A percentile compares a stretch with the other conserved stretches of the same genome.
Evolutionary conservation across 805 yeast genomes (phyloP).

Genomic region (Allodekkera sacchari): DNA sequence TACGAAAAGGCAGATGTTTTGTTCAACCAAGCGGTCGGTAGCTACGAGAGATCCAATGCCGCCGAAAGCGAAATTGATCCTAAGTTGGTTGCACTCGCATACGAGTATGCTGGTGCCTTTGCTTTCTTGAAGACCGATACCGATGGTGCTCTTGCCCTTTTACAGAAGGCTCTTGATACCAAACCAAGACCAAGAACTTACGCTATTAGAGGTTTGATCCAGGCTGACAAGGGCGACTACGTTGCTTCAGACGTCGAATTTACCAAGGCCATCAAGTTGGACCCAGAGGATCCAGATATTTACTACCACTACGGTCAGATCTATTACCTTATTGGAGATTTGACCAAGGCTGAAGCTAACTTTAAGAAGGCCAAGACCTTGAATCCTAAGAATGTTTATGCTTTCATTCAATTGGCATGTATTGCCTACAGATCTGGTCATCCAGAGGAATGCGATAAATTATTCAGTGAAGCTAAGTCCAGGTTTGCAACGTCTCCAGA

Average conservation of each 20-base stretch:
- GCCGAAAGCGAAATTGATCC: slow-evolving; percentile 28
- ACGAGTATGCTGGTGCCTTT: slow-evolving; percentile 78
- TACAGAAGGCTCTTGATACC: slow-evolving; percentile 57
- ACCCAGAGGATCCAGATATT: slow-evolving; percentile 69
- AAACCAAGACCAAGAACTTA: slow-evolving; percentile 76
- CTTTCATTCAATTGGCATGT: slow-evolving; percentile 90
- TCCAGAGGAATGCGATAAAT: slow-evolving; percentile 47
- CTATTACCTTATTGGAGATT: slow-evolving; percentile 70
- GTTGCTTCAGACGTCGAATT: slow-evolving; percentile 59
- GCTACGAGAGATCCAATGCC: slow-evolving; percentile 23
- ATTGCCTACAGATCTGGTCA: slow-evolving; percentile 74
- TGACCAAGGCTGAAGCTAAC: slow-evolving; percentile 61
- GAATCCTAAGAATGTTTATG: slow-evolving; percentile 69
- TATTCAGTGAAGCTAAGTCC: slow-evolving; percentile 59
- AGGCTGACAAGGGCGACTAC: slow-evolving; percentile 68
- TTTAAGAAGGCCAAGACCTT: slow-evolving; percentile 69
- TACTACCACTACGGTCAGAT: slow-evolving; percentile 95
- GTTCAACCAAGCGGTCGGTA: slow-evolving; percentile 50
- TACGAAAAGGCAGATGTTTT: slow-evolving; percentile 54
- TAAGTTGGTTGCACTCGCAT: slow-evolving; percentile 56
- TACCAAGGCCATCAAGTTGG: slow-evolving; percentile 57
- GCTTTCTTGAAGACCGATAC: slow-evolving; percentile 73
- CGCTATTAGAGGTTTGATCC: slow-evolving; percentile 72
- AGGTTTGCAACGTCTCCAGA: slow-evolving; percentile 84
- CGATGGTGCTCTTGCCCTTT: slow-evolving; percentile 50